A percentile compares a stretch with the other conserved stretches of the same genome.
Conservation (phyloP, 23 red algal genomes). For the Gracilaria caudata region DNA sequence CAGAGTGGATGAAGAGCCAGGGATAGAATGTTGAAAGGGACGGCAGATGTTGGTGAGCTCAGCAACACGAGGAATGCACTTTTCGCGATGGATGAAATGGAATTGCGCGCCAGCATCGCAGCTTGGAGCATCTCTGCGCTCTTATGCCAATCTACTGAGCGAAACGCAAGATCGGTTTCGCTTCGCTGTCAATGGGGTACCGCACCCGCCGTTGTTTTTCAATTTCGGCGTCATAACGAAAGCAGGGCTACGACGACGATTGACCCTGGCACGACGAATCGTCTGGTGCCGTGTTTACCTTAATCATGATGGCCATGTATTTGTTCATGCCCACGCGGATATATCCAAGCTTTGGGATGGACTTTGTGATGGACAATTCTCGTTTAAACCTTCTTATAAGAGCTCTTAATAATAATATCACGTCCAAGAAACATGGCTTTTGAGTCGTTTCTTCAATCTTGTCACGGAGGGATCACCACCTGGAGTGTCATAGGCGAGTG, state of each 20-base stretch:
- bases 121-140: background rate
- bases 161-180: conserved; percentile 6
- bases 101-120: background rate
- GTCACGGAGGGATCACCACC: conserved; percentile 22
- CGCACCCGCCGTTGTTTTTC: background rate
- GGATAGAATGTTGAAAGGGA: background rate
- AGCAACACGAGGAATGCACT: background rate
- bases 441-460: conserved; percentile 21
- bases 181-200: background rate
- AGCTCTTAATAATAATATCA: background rate
- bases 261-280: background rate
- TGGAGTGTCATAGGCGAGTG: conserved; percentile 50
- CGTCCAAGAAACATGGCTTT: conserved; percentile 35
- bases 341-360: no score
- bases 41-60: background rate
- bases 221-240: background rate
- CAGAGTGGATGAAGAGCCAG: background rate
- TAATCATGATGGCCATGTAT: no score
- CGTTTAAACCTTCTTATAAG: no score
- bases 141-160: background rate
- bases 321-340: no score
- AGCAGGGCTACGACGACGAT: background rate
- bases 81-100: background rate
- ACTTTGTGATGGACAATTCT: no score
- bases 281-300: background rate